Evolutionary conservation across 2,329 filamentous ascomycete species (phyloP), one percentile per base, ranked within the genome.

Genomic region (Pseudogymnoascus verrucosus): DNA sequence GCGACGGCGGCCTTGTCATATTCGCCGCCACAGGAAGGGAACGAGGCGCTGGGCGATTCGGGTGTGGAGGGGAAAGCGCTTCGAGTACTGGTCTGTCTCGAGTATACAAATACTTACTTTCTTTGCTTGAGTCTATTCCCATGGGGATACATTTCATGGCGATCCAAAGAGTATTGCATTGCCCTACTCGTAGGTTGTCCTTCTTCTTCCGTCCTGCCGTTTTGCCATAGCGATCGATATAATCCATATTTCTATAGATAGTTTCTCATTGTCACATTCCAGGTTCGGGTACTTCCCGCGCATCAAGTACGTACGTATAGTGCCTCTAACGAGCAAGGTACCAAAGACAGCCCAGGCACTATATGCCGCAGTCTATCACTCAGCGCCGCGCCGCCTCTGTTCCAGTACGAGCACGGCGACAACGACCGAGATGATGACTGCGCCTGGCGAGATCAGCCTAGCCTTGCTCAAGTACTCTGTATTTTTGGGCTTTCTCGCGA

Each of bases 11-110:
- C 51, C 51, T 57, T 57, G 51, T 57, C 51, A 57, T 57, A 23
- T 57, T 57, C 47, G 47, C 47, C 47, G 47, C 47, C 31, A 57
- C 47, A 57, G 28, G 51, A 57, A 57, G 51, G 28, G n/a, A 57
- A 57, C n/a, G 28, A 57, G 44, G 51, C 26, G 51, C n/a, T 57
- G 51, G 28, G 26, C 28, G 51, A 34, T 34, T 19, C 26, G 28
- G 28, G 26, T 57, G 51, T 57, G 51, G 51, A 57, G 51, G 51
- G 51, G 51, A 57, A 54, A 57, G 51, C 51, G 51, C 51, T 57
- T 12, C 51, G n/a, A 34, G 51, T 19, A 31, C n/a, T 28, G 23
- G 4, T 54, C 47, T 54, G 6, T 54, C 47, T 54, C 0, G 28
- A 31, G 28, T 10, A 16, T 57, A 31, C n/a, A 19, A n/a, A 57